Evolutionary conservation across 192 early-diverging fungal genomes (phyloP), one percentile per base, ranked within the genome.

Genomic region (Phycomyces blakesleeanus): DNA sequence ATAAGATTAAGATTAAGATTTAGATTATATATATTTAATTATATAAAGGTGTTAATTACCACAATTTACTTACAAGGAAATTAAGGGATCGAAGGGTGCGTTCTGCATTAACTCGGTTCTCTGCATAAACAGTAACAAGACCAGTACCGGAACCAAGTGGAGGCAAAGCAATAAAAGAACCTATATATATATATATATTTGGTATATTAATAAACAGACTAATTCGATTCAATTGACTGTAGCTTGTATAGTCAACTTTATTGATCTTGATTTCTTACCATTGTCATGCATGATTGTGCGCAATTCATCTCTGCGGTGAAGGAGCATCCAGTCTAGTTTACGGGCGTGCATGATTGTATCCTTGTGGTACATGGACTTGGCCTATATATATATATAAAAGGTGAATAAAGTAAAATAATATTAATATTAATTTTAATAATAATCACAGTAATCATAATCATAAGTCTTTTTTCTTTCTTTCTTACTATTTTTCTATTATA

Each of bases 261-360:
- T n/a, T n/a, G n/a, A n/a, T n/a, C n/a, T n/a, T n/a, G 12, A 61
- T 4, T 29, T 63, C 21, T 75, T 76, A 61, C 81, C 90, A 78
- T 93, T 93, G 64, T 93, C 89, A 37, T 73, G 68, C 87, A 91
- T 89, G 59, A 93, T 88, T 61, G 82, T 75, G 16, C 72, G 67
- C 9, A 93, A 61, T 40, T 84, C 73, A 53, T 87, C 83, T 37
- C 80, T 83, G 34, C 84, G 69, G 59, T 83, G 79, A 14, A 82
- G 74, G 24, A 87, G 68, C 67, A 93, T 77, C 90, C 90, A 93
- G 64, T 93, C 91, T 64, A 91, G 64, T 61, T 93, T 93, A 26
- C 88, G 80, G 9, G 86, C 34, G 51, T 76, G 55, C 20, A 76
- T 75, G 15, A 84, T 58, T 42, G 64, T 49, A 24, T 71, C 68